Evolutionary conservation across 164 flowering plant species (phyloP).

Genomic region (Magnolia kwangsiensis): DNA sequence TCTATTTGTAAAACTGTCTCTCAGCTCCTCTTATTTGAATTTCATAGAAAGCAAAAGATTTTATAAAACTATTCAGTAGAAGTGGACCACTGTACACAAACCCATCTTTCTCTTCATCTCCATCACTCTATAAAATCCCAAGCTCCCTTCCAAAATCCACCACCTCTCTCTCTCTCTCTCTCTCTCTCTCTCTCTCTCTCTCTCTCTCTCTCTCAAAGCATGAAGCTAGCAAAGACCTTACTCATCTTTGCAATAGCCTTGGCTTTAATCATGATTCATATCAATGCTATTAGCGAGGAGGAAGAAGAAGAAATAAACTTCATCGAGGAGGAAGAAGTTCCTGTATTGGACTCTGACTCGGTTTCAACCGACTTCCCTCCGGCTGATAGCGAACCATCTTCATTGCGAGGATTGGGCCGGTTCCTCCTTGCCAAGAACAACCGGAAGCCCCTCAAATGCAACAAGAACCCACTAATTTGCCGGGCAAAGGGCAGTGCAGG

Average conservation of each 20-base stretch:
- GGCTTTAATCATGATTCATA: not conserved
- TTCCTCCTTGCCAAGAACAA: slow-evolving; percentile 1
- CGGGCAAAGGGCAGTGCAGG: slow-evolving; percentile 18
- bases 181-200: not conserved
- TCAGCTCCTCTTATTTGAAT: not conserved
- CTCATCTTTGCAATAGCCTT: slow-evolving; percentile 2
- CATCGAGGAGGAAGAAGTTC: not conserved
- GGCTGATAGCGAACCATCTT: not conserved
- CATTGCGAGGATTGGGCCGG: slow-evolving; percentile 1
- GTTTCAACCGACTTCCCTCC: not conserved
- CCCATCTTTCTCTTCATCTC: not conserved
- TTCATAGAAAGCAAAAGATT: too few species aligned
- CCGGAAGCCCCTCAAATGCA: slow-evolving; percentile 5
- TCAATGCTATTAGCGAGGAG: not conserved
- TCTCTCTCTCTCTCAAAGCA: not conserved
- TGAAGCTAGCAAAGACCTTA: slow-evolving; percentile 4
- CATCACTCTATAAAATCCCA: not conserved
- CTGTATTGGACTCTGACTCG: not conserved
- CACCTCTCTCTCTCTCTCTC: not conserved
- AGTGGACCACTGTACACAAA: not conserved
- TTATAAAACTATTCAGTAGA: too few species aligned
- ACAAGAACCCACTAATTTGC: slow-evolving; percentile 22
- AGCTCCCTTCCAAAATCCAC: not conserved
- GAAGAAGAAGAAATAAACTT: not conserved
- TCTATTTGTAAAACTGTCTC: not conserved